Percentiles rank a stretch among this genome's conserved stretches.
Conservation (phyloP, 2,329 filamentous ascomycete species). For the Cladophialophora immunda region DNA sequence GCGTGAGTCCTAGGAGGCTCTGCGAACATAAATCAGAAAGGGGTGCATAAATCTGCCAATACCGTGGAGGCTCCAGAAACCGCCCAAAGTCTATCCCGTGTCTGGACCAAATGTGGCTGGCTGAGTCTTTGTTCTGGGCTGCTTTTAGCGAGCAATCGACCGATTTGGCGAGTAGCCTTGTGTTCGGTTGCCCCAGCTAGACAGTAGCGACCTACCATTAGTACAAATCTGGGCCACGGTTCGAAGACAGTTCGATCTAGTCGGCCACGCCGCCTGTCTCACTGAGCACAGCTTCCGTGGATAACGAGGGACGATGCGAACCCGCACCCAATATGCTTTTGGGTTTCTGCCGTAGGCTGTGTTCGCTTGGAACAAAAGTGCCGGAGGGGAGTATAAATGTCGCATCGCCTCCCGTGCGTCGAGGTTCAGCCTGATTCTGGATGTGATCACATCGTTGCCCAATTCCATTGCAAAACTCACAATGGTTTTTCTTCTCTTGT, state of each 20-base stretch:
- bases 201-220: not conserved
- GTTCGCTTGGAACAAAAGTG: slow-evolving; percentile 5
- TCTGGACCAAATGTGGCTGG: slow-evolving; percentile 1
- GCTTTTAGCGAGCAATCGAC: not conserved
- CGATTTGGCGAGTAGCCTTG: not conserved
- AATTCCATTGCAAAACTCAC: not conserved
- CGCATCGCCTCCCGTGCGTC: not conserved
- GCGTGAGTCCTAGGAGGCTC: not conserved
- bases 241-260: not conserved
- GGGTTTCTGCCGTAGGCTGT: not conserved
- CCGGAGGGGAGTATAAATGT: not conserved
- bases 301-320: not conserved
- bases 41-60: not conserved
- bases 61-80: not conserved
- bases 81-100: not conserved
- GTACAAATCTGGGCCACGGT: not conserved
- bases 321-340: not conserved
- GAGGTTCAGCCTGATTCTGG: not conserved
- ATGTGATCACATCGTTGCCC: not conserved
- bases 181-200: not conserved
- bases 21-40: not conserved
- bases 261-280: slow-evolving; percentile 1
- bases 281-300: not conserved
- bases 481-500: slow-evolving; percentile 1
- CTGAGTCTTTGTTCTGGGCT: slow-evolving; percentile 1